Evolutionary conservation across 345 rosid genomes (phyloP).

Genomic region (Gossypium anomalum): DNA sequence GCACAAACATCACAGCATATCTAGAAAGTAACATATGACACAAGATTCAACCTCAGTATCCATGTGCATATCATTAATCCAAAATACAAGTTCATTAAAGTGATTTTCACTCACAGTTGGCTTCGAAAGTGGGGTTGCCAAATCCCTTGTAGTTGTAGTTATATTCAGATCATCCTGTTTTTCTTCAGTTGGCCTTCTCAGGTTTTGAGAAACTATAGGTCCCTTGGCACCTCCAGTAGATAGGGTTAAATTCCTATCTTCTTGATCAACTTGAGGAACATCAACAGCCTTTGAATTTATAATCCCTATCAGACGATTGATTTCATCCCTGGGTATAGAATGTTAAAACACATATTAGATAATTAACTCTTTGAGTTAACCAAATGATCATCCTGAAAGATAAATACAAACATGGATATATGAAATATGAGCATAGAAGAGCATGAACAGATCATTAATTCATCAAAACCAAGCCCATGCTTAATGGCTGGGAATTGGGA

Average conservation of each 20-base stretch:
- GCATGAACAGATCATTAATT: neutral
- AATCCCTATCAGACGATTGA: slow-evolving; percentile 55
- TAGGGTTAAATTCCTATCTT: slow-evolving; percentile 24
- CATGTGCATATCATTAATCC: neutral
- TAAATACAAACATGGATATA: slow-evolving; percentile 8
- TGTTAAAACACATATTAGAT: neutral
- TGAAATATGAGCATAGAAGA: neutral
- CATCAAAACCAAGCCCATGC: slow-evolving; percentile 5
- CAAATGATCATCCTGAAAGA: slow-evolving; percentile 2
- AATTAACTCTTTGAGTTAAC: neutral
- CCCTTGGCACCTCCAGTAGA: slow-evolving; percentile 30
- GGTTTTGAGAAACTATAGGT: slow-evolving; percentile 28
- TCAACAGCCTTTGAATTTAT: slow-evolving; percentile 52
- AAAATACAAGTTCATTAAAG: neutral
- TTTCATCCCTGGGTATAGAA: slow-evolving; percentile 55
- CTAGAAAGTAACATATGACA: neutral
- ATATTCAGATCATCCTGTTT: slow-evolving; percentile 33
- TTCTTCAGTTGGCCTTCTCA: slow-evolving; percentile 29
- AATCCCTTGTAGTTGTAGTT: slow-evolving; percentile 30
- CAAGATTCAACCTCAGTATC: neutral
- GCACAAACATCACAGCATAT: neutral
- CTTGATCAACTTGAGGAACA: slow-evolving; percentile 23
- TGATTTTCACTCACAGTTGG: slow-evolving; percentile 44
- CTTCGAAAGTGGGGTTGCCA: slow-evolving; percentile 40
- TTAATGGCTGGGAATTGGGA: neutral